phyloP scores from a whole-genome alignment of 1,284 basidiomycete species.

The Neotropicomus parvogracilis region DNA sequence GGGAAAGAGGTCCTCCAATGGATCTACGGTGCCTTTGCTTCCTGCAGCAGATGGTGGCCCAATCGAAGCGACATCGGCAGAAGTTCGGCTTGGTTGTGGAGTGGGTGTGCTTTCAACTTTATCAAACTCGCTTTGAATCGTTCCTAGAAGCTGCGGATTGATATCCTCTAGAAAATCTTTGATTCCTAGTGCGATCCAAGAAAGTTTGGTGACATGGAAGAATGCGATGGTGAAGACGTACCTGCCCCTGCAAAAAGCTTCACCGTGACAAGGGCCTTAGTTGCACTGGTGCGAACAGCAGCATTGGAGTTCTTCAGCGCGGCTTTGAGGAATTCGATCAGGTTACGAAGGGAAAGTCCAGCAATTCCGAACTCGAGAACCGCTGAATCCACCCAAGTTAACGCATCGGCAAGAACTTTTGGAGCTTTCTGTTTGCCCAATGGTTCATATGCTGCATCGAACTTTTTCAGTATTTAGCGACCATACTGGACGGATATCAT shows the following conservation, averaged over 20 bases:
- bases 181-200: conserved; percentile 55
- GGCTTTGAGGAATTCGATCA: conserved; percentile 90
- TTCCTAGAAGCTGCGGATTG: conserved; percentile 90
- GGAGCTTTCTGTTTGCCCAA: conserved; percentile 94
- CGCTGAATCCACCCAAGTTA: conserved; percentile 86
- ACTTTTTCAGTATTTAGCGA: conserved; percentile 16
- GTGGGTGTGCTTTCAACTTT: conserved; percentile 81
- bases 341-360: conserved; percentile 77
- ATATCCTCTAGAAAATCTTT: conserved; percentile 92
- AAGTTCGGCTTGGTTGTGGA: conserved; percentile 78
- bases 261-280: conserved; percentile 88
- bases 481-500: conserved; percentile 2
- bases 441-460: conserved; percentile 76
- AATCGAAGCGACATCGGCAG: conserved; percentile 66
- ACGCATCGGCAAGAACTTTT: conserved; percentile 91
- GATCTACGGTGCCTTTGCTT: conserved; percentile 50
- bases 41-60: conserved; percentile 40
- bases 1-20: conserved; percentile 92
- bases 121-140: conserved; percentile 90
- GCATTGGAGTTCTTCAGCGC: conserved; percentile 94
- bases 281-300: conserved; percentile 91
- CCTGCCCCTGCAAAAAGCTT: conserved; percentile 89
- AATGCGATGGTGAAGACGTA: conserved; percentile 39
- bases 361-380: conserved; percentile 91
- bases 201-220: background rate